Base-by-base conservation (phyloP, 208 protist species). In the Vickermania ingenoplastis region DNA sequence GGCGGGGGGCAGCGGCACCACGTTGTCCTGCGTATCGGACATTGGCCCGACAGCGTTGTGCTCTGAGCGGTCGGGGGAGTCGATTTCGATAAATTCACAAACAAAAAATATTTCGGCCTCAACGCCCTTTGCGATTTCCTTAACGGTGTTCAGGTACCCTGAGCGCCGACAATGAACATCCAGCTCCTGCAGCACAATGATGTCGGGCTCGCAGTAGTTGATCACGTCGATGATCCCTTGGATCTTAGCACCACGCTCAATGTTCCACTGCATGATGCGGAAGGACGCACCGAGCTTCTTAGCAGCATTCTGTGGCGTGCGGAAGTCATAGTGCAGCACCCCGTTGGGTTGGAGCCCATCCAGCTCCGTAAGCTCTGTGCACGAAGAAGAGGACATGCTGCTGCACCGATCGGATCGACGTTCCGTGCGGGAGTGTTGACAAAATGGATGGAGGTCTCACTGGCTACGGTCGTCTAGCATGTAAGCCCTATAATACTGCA, bases 21-120 rank as follows among this genome's bases (percentile, higher is more conserved):
- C 41, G 41, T n/a, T 27, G 4, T 22, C 36, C 28, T 21, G 23
- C 14, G 28, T n/a, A n/a, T 21, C 23, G 4, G 70, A 91, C 14
- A 68, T 67, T 1, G 80, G 78, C 1, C 83, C 81, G 2, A 80
- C 78, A 2, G 70, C 65, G 58, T 87, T 72, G 25, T 71, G 24
- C 2, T 61, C 48, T 0, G 57, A 54, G 7, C 86, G 78, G 14
- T 58, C 52, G 0, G 36, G 28, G 5, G 51, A 29, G 52, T 90
- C 83, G 0, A 91, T 59, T 63, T 94, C 79, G 55, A 89, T 65
- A 45, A 94, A 91, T 45, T 94, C 83, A 55, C 73, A 85, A n/a
- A 78, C 71, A 61, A 94, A 94, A 70, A 78, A 69, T 1, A 79
- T 11, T 41, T 86, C 62, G n/a, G 74, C 68, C 13, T 70, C 25